These are phyloP conservation scores for Canna indica DNA, from an alignment of 176 grass and related monocot species.

Conservation along the genomic window DNA sequence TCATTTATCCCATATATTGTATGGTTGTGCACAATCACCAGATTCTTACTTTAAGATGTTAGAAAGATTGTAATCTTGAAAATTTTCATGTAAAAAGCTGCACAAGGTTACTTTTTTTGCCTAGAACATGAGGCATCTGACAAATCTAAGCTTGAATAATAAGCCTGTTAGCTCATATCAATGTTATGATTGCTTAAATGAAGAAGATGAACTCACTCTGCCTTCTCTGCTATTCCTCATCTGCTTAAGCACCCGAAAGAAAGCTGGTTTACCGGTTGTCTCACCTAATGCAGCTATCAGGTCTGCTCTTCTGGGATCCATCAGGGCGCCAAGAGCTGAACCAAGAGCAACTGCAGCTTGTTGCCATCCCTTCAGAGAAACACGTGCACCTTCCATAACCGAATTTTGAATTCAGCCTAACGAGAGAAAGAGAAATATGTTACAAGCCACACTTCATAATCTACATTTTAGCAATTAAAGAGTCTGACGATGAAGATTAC, in stretches of 20 bases:
- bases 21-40: no score
- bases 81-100: no score
- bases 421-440: background rate
- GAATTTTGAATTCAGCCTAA: background rate
- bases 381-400: conserved; percentile 48
- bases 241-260: conserved; percentile 53
- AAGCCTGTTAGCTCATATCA: background rate
- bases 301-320: conserved; percentile 89
- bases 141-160: background rate
- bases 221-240: conserved; percentile 83
- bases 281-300: conserved; percentile 90
- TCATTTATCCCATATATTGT: no score
- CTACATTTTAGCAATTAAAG: background rate
- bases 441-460: no score
- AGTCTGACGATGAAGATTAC: background rate
- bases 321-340: conserved; percentile 73
- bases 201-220: conserved; percentile 37
- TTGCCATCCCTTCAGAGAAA: conserved; percentile 82
- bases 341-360: conserved; percentile 79
- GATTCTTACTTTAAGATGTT: no score
- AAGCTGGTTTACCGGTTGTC: conserved; percentile 78
- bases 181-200: no score
- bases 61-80: no score
- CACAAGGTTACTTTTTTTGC: no score
- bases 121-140: background rate